Base-by-base conservation (phyloP, 2,329 filamentous ascomycete species). In the Teratosphaeriaceae sp. region DNA sequence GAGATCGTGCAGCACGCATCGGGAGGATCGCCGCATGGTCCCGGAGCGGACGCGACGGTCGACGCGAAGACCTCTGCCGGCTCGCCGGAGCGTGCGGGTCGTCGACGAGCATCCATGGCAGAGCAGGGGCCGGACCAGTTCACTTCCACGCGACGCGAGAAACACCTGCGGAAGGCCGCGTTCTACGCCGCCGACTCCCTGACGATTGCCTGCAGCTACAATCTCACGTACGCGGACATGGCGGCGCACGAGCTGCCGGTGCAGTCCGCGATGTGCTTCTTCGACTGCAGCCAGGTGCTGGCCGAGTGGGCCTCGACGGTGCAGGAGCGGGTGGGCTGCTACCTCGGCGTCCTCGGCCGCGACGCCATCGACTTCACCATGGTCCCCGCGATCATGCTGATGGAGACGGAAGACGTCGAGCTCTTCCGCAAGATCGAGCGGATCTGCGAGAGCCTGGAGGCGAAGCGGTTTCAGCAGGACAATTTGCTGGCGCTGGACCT, bases 111-210 rank as follows among this genome's bases (percentile, higher is more conserved):
- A 30, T 56, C 54, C 13, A 49, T 49, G 19, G 45, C 46, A n/a
- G n/a, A n/a, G 7, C 46, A 42, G 20, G 26, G 35, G 11, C 34
- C 45, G 5, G 52, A 56, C 8, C 54, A 53, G 27, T 42, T 51
- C 7, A 79, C 76, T 9, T 81, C 84, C 15, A 34, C 31, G 0
- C 82, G 84, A 45, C 82, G 88, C 2, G 90, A 98, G 66, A 84
- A 82, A 51, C 87, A 94, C 57, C 73, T 97, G 16, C 83, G 90
- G 33, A 94, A 90, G 62, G 92, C 92, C n/a, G 92, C 90, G 0
- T 94, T 88, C 60, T 95, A 94, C 59, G 92, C 92, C 1, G 88
- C 88, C 1, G 88, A 96, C 62, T 94, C 89, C 0, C 76, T 98
- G 7, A 80, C 82, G 21, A 92, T 92, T 79, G 84, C 88, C 2